Conservation (phyloP, 2,329 filamentous ascomycete species). For the Dactylella cylindrospora region DNA sequence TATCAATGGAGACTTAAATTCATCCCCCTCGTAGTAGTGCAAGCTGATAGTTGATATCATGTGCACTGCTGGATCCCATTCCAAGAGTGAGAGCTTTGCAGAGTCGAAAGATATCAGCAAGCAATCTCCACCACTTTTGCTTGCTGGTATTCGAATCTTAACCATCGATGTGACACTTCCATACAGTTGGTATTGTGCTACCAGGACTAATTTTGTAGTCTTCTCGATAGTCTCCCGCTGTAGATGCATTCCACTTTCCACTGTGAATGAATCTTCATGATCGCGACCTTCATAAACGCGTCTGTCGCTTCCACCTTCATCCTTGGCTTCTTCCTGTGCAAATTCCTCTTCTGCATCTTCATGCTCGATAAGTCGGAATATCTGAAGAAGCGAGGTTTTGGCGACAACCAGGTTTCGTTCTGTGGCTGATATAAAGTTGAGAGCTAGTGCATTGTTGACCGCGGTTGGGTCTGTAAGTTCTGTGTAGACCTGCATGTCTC, state of each 20-base stretch:
- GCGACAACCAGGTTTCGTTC: slow-evolving; percentile 85
- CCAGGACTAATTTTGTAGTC: slow-evolving; percentile 76
- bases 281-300: slow-evolving; percentile 63
- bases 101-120: slow-evolving; percentile 83
- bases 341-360: slow-evolving; percentile 46
- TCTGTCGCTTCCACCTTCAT: slow-evolving; percentile 55
- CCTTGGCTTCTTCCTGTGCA: slow-evolving; percentile 55
- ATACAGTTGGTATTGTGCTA: slow-evolving; percentile 79
- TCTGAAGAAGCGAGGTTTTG: slow-evolving; percentile 87
- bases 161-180: slow-evolving; percentile 83
- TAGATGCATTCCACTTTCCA: slow-evolving; percentile 61
- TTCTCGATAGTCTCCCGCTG: slow-evolving; percentile 65
- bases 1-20: slow-evolving; percentile 57
- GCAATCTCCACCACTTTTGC: slow-evolving; percentile 68
- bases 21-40: slow-evolving; percentile 97
- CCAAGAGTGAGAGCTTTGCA: slow-evolving; percentile 86
- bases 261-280: slow-evolving; percentile 67
- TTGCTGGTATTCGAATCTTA: slow-evolving; percentile 70
- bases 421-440: slow-evolving; percentile 74
- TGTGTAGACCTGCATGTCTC: slow-evolving; percentile 63
- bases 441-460: slow-evolving; percentile 79
- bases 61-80: slow-evolving; percentile 84
- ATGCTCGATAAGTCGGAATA: slow-evolving; percentile 70
- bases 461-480: slow-evolving; percentile 92
- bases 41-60: slow-evolving; percentile 86